Percentiles rank a stretch among this genome's conserved stretches.
phyloP scores from a whole-genome alignment of 345 rosid species.

The Populus alba region DNA sequence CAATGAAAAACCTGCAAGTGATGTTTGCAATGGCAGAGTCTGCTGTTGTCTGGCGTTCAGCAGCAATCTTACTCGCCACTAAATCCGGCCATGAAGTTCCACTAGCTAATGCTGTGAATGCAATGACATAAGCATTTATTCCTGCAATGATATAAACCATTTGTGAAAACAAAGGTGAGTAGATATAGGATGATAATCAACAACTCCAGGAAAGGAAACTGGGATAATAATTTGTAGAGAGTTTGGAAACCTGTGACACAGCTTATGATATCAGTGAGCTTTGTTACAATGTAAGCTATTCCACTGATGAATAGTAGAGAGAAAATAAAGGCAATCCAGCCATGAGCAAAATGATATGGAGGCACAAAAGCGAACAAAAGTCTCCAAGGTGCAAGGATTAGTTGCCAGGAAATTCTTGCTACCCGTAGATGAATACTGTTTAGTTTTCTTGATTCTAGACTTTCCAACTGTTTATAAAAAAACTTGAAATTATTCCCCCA shows the following conservation, averaged over 20 bases:
- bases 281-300: conserved; percentile 71
- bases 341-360: conserved; percentile 79
- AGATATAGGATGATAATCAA: not conserved
- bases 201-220: not conserved
- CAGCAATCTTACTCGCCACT: conserved; percentile 96
- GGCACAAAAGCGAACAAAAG: conserved; percentile 87
- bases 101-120: conserved; percentile 85
- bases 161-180: not conserved
- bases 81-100: conserved; percentile 99
- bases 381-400: conserved; percentile 69
- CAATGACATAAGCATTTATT: conserved; percentile 86
- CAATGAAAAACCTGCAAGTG: conserved; percentile 69
- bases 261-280: conserved; percentile 79
- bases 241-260: conserved; percentile 71
- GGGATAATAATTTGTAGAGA: conserved; percentile 3
- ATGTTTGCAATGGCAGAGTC: conserved; percentile 98
- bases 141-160: conserved; percentile 39
- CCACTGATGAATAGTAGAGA: conserved; percentile 80
- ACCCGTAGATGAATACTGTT: conserved; percentile 34
- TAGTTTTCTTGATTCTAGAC: conserved; percentile 54
- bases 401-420: conserved; percentile 56
- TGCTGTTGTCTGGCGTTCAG: conserved; percentile 85
- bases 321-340: conserved; percentile 87
- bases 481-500: conserved; percentile 16
- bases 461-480: conserved; percentile 53